Evolutionary conservation across 176 grass and related monocot genomes (phyloP).

Genomic region (Microstegium vimineum): DNA sequence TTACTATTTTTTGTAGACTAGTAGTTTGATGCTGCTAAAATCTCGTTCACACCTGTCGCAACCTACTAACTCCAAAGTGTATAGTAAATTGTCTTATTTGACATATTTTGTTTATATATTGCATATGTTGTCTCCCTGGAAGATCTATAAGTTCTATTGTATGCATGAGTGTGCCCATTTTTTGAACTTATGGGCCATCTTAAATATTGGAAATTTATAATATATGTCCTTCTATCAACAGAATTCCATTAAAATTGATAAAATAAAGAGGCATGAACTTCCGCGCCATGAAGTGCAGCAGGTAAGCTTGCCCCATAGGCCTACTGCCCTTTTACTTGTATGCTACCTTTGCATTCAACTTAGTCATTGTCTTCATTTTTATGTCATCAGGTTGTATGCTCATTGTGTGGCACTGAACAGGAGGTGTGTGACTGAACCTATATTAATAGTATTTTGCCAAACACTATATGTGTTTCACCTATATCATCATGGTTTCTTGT

Average conservation of each 20-base stretch:
- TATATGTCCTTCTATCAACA: constrained; percentile 18
- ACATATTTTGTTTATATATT: neutral
- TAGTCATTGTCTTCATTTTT: neutral
- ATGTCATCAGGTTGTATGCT: constrained; percentile 71
- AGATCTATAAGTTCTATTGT: neutral
- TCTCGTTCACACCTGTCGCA: neutral
- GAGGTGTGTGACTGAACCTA: constrained; percentile 42
- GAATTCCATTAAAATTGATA: constrained; percentile 67
- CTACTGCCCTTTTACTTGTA: neutral
- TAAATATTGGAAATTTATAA: constrained; percentile 3
- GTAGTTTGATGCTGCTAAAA: neutral
- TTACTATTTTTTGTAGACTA: neutral
- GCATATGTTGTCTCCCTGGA: neutral
- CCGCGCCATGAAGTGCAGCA: constrained; percentile 66
- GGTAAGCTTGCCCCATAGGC: constrained; percentile 8
- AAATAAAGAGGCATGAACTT: constrained; percentile 61
- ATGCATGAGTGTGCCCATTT: neutral
- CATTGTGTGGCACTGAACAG: constrained; percentile 79
- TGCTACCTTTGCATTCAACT: neutral
- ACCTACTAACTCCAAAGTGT: neutral
- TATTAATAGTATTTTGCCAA: neutral
- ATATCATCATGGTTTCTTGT: constrained; percentile 20
- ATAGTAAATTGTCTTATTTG: neutral
- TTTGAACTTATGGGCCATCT: neutral
- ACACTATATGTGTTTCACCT: neutral